phyloP scores from a whole-genome alignment of 768 basidiomycete genomes.

The Calocera viscosa region DNA sequence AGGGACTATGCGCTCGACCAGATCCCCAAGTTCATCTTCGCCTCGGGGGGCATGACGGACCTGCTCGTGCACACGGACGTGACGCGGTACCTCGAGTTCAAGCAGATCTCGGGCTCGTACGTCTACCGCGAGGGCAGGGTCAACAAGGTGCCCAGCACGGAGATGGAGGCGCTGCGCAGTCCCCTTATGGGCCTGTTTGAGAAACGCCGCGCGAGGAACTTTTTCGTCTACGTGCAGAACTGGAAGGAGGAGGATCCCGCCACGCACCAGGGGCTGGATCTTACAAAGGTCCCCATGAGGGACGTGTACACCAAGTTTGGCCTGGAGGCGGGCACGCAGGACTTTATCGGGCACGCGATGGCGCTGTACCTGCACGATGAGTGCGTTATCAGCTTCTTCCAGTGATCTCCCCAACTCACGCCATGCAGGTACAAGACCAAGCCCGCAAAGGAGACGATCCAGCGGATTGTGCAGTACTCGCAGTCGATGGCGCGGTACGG shows the following conservation, averaged over 20 bases:
- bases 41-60: conserved; percentile 91
- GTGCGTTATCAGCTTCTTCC: conserved; percentile 37
- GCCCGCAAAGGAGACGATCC: conserved; percentile 77
- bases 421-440: conserved; percentile 74
- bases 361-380: conserved; percentile 95
- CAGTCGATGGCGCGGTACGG: conserved; percentile 98
- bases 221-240: conserved; percentile 90
- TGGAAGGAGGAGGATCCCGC: conserved; percentile 94
- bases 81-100: conserved; percentile 97
- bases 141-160: conserved; percentile 93
- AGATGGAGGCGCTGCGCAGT: conserved; percentile 90
- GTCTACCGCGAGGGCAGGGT: conserved; percentile 95
- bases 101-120: conserved; percentile 97
- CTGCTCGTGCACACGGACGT: conserved; percentile 99
- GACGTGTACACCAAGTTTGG: conserved; percentile 94
- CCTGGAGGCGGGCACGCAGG: conserved; percentile 91
- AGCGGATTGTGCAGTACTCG: conserved; percentile 94
- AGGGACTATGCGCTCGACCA: conserved; percentile 97
- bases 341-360: conserved; percentile 99
- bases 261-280: conserved; percentile 87
- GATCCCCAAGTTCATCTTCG: conserved; percentile 98
- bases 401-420: neutral
- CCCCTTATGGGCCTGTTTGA: conserved; percentile 99
- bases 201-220: conserved; percentile 95
- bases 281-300: conserved; percentile 87